phyloP scores from a whole-genome alignment of 1,284 basidiomycete species.

The Irpex rosettiformis region DNA sequence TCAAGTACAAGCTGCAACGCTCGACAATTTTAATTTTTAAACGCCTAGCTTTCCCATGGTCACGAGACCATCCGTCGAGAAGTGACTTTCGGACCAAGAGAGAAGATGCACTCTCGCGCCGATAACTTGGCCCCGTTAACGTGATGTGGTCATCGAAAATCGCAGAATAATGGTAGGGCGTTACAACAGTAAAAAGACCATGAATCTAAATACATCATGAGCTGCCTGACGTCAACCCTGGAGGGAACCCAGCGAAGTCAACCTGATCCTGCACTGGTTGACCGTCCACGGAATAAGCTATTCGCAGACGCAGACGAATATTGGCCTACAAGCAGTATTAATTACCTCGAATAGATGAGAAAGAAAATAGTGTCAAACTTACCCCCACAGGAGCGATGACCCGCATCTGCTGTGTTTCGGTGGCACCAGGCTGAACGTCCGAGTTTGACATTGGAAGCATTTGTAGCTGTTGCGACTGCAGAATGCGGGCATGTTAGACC shows the following conservation, averaged over 20 bases:
- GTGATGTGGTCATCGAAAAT: no score
- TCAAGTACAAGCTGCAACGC: not conserved
- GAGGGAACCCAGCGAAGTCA: constrained; percentile 90
- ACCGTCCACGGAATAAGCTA: constrained; percentile 72
- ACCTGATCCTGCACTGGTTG: constrained; percentile 86
- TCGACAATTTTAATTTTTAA: not conserved
- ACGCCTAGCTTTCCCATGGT: not conserved
- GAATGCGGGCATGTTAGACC: constrained; percentile 3
- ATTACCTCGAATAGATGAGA: not conserved
- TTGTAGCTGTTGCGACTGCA: constrained; percentile 92
- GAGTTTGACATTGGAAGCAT: constrained; percentile 97
- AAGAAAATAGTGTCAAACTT: constrained; percentile 33
- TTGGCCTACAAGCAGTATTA: constrained; percentile 52
- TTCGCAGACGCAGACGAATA: constrained; percentile 82
- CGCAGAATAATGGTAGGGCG: no score
- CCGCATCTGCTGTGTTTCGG: constrained; percentile 94
- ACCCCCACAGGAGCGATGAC: constrained; percentile 87
- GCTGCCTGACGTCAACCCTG: constrained; percentile 54
- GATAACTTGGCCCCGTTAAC: no score
- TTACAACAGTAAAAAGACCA: no score
- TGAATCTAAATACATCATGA: constrained; percentile 21
- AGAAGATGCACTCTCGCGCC: no score
- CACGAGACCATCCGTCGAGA: no score
- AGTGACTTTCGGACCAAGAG: no score
- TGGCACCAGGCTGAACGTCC: constrained; percentile 71